Evolutionary conservation across 345 rosid species (phyloP).

Genomic region (Acer yangbiense): DNA sequence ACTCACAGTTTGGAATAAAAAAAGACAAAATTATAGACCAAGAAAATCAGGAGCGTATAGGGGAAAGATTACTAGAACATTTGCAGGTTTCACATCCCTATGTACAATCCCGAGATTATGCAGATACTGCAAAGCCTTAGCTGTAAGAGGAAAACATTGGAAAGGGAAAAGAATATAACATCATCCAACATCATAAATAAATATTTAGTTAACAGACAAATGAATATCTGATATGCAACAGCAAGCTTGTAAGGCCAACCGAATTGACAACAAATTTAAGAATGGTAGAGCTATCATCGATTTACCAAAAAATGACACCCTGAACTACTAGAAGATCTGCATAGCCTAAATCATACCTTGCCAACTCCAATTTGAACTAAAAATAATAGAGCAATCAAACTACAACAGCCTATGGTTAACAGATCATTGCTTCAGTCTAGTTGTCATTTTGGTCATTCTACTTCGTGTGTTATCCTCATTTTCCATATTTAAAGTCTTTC

Average conservation of each 20-base stretch:
- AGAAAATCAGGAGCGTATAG: slow-evolving; percentile 24
- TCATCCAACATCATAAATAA: slow-evolving; percentile 17
- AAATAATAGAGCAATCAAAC: background rate
- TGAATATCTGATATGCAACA: background rate
- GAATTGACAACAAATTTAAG: background rate
- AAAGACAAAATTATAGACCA: slow-evolving; percentile 8
- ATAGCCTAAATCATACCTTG: background rate
- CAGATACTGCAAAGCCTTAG: slow-evolving; percentile 86
- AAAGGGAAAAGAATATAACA: slow-evolving; percentile 14
- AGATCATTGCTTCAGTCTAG: background rate
- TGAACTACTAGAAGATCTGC: background rate
- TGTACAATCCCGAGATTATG: slow-evolving; percentile 84
- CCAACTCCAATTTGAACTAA: background rate
- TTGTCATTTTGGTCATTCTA: background rate
- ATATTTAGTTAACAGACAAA: background rate
- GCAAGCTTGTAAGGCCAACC: background rate
- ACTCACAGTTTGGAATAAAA: slow-evolving; percentile 1
- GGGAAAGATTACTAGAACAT: slow-evolving; percentile 74
- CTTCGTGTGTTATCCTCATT: background rate
- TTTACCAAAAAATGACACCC: background rate
- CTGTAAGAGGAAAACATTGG: slow-evolving; percentile 43
- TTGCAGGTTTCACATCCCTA: slow-evolving; percentile 96
- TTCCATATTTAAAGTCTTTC: background rate
- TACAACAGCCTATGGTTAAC: background rate
- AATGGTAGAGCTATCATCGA: background rate